These are phyloP conservation scores for Pythium myriotylum DNA, from an alignment of 352 stramenopile species.

Conservation along the genomic window DNA sequence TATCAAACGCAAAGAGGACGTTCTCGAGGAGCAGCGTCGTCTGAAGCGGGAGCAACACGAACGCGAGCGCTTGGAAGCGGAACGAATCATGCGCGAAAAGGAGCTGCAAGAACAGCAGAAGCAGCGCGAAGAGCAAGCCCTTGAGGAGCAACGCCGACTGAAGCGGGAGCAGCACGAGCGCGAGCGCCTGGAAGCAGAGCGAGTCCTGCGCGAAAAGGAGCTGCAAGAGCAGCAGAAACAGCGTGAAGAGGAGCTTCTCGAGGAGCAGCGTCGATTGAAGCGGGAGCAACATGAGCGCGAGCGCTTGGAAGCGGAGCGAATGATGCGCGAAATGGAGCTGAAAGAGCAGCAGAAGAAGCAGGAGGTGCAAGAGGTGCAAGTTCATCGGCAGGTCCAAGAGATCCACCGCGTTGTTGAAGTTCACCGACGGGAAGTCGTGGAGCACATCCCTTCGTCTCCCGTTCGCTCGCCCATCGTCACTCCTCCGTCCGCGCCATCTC, in stretches of 20 bases:
- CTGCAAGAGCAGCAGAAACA: constrained; percentile 46
- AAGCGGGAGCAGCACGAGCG: constrained; percentile 76
- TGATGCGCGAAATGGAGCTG: constrained; percentile 41
- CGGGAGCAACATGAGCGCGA: constrained; percentile 70
- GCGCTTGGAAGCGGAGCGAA: constrained; percentile 46
- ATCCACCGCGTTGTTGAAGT: neutral
- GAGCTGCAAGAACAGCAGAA: constrained; percentile 49
- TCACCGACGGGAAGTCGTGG: neutral
- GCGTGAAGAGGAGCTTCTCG: constrained; percentile 54
- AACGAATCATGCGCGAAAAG: constrained; percentile 39
- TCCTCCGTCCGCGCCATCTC: constrained; percentile 11
- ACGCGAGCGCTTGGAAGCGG: constrained; percentile 48
- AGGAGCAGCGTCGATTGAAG: constrained; percentile 70
- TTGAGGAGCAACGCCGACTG: constrained; percentile 65
- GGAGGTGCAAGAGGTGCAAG: constrained; percentile 39
- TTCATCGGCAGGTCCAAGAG: neutral
- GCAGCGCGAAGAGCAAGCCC: constrained; percentile 42
- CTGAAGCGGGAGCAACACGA: constrained; percentile 76
- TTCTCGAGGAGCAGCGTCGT: constrained; percentile 65
- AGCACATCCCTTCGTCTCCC: constrained; percentile 6
- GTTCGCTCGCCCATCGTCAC: constrained; percentile 18
- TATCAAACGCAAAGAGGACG: constrained; percentile 38
- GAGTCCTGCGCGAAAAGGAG: constrained; percentile 39
- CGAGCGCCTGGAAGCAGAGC: constrained; percentile 48
- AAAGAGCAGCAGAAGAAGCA: constrained; percentile 29